These are phyloP conservation scores for Narthecium ossifragum DNA, from an alignment of 106 monocot species.

Conservation along the genomic window DNA sequence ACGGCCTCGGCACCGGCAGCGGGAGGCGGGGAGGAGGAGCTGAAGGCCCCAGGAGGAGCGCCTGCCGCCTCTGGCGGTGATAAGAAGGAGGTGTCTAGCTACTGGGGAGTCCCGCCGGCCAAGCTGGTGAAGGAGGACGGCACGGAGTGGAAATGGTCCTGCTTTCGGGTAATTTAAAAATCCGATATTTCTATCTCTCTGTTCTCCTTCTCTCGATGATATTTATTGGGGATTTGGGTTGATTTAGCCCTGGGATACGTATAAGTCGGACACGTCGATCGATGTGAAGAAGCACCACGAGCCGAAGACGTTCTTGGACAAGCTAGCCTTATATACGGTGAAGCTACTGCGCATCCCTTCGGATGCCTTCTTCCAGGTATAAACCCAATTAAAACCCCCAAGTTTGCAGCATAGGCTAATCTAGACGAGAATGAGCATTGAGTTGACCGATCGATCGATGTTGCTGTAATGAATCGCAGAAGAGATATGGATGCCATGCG, in stretches of 20 bases:
- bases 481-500: slow-evolving; percentile 77
- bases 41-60: neutral
- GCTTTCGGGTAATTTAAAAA: slow-evolving; percentile 37
- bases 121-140: slow-evolving; percentile 48
- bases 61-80: slow-evolving; percentile 2
- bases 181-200: neutral
- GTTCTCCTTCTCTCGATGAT: neutral
- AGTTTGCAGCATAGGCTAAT: neutral
- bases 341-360: slow-evolving; percentile 29
- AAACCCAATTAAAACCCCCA: too few relatives aligned
- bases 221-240: neutral
- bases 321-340: slow-evolving; percentile 27
- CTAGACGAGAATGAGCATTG: neutral
- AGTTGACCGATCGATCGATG: neutral
- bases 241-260: slow-evolving; percentile 35
- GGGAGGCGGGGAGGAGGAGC: neutral
- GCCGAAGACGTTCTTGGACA: slow-evolving; percentile 23
- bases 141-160: slow-evolving; percentile 49
- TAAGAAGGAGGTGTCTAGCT: slow-evolving; percentile 33
- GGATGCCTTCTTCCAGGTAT: slow-evolving; percentile 45
- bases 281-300: slow-evolving; percentile 41
- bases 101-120: slow-evolving; percentile 43
- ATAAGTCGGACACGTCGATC: slow-evolving; percentile 20
- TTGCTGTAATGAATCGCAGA: slow-evolving; percentile 23
- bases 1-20: neutral